A percentile compares a stretch with the other conserved stretches of the same genome.
Evolutionary conservation across 257 asterid species (phyloP).

Genomic region (Rhazya stricta): DNA sequence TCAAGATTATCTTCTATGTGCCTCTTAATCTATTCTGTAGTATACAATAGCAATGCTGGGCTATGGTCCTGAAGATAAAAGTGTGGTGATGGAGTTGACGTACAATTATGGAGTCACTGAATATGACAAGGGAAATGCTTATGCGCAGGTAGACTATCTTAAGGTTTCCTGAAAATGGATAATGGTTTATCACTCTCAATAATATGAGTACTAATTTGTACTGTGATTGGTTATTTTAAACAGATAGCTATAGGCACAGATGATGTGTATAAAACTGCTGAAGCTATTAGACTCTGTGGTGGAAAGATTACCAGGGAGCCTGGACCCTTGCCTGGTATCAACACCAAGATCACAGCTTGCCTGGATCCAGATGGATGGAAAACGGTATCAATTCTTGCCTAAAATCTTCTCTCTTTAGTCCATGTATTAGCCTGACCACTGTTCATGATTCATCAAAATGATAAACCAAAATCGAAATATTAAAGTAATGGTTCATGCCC

Average conservation of each 20-base stretch:
- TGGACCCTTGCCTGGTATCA: slow-evolving; percentile 89
- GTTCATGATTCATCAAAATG: too few species aligned
- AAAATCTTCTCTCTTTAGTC: background rate
- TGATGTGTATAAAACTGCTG: slow-evolving; percentile 90
- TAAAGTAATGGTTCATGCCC: too few species aligned
- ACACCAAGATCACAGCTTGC: slow-evolving; percentile 88
- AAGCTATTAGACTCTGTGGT: slow-evolving; percentile 68
- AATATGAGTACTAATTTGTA: background rate
- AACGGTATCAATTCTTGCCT: slow-evolving; percentile 48
- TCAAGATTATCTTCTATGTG: background rate
- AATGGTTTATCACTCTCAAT: background rate
- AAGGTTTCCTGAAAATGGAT: background rate
- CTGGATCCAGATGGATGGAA: slow-evolving; percentile 99
- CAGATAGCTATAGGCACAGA: slow-evolving; percentile 96
- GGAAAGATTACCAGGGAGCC: slow-evolving; percentile 85
- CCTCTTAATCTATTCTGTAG: slow-evolving; percentile 25
- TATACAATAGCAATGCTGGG: slow-evolving; percentile 67
- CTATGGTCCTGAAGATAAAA: slow-evolving; percentile 60
- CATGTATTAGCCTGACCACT: too few species aligned
- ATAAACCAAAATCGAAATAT: too few species aligned
- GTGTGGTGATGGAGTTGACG: slow-evolving; percentile 54
- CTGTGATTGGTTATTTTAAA: slow-evolving; percentile 10
- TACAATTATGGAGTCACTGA: slow-evolving; percentile 59
- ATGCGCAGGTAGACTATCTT: slow-evolving; percentile 48
- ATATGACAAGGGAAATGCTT: slow-evolving; percentile 61